Evolutionary conservation across 768 basidiomycete species (phyloP), one percentile per base, ranked within the genome.

Genomic region (Suillus bovinus): DNA sequence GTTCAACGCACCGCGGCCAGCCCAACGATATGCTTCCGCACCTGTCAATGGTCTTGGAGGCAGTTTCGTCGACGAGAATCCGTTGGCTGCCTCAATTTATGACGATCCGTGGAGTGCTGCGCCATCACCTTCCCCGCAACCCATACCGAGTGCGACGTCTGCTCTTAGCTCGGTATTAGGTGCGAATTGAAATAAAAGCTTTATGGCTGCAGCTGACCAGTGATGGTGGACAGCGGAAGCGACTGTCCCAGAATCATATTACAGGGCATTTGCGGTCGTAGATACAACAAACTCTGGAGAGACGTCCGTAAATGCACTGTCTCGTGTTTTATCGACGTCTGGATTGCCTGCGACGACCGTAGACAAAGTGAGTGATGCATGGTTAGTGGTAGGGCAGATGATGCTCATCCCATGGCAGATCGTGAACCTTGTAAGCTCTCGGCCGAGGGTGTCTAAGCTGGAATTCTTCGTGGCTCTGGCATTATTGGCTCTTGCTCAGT

Each of bases 401-500:
- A 41, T 39, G 33, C 60, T 29, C 29, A 31, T 36, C 5, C 11
- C 16, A 41, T 29, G 42, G 1, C 66, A 96, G 94, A 96, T 98
- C 68, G 90, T 97, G 61, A 94, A 91, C 74, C 80, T 96, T 24
- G 93, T 94, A 58, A 92, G 91, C 75, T 88, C 89, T 38, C 83
- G 84, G 62, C 82, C 91, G 49, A 82, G 88, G 57, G 90, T 98
- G 41, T 92, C 93, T 9, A 92, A 87, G 67, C 85, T 89, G 61
- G 95, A 98, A 71, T 96, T 96, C 79, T 96, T 91, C 72, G 91
- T 96, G 13, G 92, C 94, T 11, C 76, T 98, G 29, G 93, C 92
- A 13, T 81, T 98, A 16, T 93, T 92, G 50, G 92, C 93, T 2
- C 79, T 96, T 5, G 93, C 92, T 6, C 95, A 98, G 74, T 78